Evolutionary conservation across 208 protist genomes (phyloP).

Genomic region (Leishmania tarentolae): DNA sequence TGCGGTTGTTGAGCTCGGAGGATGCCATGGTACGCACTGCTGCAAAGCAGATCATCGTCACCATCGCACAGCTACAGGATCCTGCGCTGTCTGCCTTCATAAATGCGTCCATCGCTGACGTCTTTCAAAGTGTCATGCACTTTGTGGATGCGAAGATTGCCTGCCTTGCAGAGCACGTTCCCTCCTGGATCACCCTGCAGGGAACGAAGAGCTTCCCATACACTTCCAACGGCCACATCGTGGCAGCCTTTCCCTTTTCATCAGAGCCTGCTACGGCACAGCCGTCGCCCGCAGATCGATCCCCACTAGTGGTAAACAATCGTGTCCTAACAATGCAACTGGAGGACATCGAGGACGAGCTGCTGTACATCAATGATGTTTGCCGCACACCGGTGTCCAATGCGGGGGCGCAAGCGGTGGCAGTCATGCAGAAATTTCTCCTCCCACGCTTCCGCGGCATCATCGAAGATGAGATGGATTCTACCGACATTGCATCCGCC

Average conservation of each 20-base stretch:
- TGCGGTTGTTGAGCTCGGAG: constrained; percentile 48
- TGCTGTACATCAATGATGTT: constrained; percentile 87
- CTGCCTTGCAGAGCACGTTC: constrained; percentile 35
- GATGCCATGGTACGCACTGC: constrained; percentile 84
- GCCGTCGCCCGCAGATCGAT: neutral
- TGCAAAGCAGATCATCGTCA: constrained; percentile 83
- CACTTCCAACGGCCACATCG: neutral
- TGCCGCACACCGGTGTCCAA: constrained; percentile 39
- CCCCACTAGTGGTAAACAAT: neutral
- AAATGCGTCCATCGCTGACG: constrained; percentile 35
- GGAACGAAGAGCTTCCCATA: neutral
- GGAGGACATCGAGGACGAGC: constrained; percentile 85
- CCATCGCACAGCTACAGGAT: constrained; percentile 62
- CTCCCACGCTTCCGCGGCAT: constrained; percentile 22
- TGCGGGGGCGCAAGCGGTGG: constrained; percentile 16
- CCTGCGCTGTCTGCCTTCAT: constrained; percentile 53
- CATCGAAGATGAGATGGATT: constrained; percentile 7
- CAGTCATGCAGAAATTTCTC: constrained; percentile 29
- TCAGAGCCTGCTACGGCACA: neutral
- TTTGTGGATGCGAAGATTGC: constrained; percentile 42
- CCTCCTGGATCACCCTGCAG: constrained; percentile 18
- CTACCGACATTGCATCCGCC: neutral
- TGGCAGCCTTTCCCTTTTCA: neutral
- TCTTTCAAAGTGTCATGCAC: constrained; percentile 40
- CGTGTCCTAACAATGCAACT: constrained; percentile 15